Percentiles rank a stretch among this genome's conserved stretches.
Evolutionary conservation across 176 grass and related monocot genomes (phyloP).

Genomic region (Phragmites australis): DNA sequence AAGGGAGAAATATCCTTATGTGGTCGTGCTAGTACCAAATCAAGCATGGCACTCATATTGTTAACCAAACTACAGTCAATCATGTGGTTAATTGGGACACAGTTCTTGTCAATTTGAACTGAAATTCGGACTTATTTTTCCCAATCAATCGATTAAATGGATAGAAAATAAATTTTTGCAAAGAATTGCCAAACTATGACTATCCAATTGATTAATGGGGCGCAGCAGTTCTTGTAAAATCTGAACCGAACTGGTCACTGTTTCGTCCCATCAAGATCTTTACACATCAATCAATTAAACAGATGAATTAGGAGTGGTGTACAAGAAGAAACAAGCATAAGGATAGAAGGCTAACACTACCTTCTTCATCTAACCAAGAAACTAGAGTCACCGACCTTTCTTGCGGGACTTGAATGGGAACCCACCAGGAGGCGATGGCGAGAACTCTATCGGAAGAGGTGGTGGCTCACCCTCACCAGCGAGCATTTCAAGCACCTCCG

Average conservation of each 20-base stretch:
- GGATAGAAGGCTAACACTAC: conserved; percentile 29
- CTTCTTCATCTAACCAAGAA: conserved; percentile 38
- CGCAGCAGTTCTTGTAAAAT: neutral
- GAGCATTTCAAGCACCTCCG: conserved; percentile 74
- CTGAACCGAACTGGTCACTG: conserved; percentile 31
- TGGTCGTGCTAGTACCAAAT: conserved; percentile 18
- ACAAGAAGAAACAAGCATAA: conserved; percentile 46
- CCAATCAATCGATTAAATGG: conserved; percentile 5
- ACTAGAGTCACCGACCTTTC: conserved; percentile 70
- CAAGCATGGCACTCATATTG: neutral
- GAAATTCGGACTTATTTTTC: neutral
- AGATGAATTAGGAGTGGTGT: conserved; percentile 43
- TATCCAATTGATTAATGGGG: conserved; percentile 18
- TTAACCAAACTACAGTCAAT: neutral
- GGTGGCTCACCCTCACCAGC: conserved; percentile 68
- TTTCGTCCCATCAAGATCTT: conserved; percentile 38
- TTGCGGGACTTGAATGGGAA: conserved; percentile 70
- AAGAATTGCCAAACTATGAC: conserved; percentile 12
- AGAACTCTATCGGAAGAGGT: conserved; percentile 77
- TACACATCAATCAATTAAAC: conserved; percentile 39
- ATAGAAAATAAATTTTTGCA: conserved; percentile 1
- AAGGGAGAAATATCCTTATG: neutral
- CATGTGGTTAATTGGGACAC: neutral
- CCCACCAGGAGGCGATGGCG: conserved; percentile 71
- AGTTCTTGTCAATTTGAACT: conserved; percentile 20